Evolutionary conservation across 345 rosid genomes (phyloP).

Genomic region (Brassica nigra): DNA sequence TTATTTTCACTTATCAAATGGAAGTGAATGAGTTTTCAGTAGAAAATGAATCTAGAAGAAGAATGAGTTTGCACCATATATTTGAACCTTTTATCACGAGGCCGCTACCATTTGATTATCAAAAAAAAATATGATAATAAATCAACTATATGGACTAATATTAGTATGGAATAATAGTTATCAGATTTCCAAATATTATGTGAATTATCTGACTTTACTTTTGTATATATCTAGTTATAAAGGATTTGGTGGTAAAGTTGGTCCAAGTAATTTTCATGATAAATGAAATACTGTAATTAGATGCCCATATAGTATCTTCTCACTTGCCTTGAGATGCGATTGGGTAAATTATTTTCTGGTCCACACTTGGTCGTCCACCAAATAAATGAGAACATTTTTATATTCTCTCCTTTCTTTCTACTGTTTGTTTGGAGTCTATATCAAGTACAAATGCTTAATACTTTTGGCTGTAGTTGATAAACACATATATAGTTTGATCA

Average conservation of each 20-base stretch:
- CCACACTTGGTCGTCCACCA: constrained; percentile 40
- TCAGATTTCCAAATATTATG: not conserved
- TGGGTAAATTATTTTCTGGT: constrained; percentile 28
- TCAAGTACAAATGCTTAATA: constrained; percentile 41
- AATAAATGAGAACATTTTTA: constrained; percentile 38
- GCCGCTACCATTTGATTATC: too few species aligned
- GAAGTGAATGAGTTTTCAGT: not conserved
- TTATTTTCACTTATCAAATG: not conserved
- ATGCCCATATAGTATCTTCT: constrained; percentile 19
- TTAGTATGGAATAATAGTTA: too few species aligned
- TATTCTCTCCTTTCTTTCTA: constrained; percentile 28
- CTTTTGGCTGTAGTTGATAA: constrained; percentile 27
- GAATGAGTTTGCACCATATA: too few species aligned
- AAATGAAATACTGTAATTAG: constrained; percentile 18
- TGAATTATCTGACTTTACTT: not conserved
- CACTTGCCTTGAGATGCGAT: constrained; percentile 22
- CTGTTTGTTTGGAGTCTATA: constrained; percentile 33
- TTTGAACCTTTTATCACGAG: too few species aligned
- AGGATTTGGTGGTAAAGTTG: not conserved
- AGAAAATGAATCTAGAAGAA: not conserved
- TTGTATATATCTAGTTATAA: not conserved
- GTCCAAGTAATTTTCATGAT: constrained; percentile 1
- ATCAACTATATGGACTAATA: not conserved
- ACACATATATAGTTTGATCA: constrained; percentile 27
- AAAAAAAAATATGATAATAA: not conserved